Evolutionary conservation across 2,329 filamentous ascomycete species (phyloP).

Genomic region (Xylaria sp.): DNA sequence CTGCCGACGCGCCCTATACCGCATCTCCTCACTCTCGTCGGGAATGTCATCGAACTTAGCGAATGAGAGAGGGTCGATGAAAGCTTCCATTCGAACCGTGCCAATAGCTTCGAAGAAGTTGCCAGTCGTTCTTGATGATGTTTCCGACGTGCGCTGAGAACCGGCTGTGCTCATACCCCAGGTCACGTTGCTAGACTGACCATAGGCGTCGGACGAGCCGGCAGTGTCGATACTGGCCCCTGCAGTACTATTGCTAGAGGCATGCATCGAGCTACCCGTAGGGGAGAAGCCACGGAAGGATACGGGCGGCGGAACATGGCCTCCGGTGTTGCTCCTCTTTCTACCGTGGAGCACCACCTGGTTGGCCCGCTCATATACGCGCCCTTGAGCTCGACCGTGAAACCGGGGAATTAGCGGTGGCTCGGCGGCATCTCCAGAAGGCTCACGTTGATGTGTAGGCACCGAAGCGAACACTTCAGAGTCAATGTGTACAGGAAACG

Average conservation of each 20-base stretch:
- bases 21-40: conserved; percentile 63
- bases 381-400: conserved; percentile 63
- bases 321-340: conserved; percentile 90
- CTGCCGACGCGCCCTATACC: conserved; percentile 60
- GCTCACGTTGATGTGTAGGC: conserved; percentile 59
- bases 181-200: conserved; percentile 58
- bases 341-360: conserved; percentile 71
- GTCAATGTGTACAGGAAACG: conserved; percentile 47
- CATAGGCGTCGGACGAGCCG: conserved; percentile 69
- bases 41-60: conserved; percentile 59
- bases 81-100: conserved; percentile 96
- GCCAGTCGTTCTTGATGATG: conserved; percentile 60
- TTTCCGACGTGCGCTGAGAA: conserved; percentile 66
- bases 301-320: conserved; percentile 74
- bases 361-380: conserved; percentile 57
- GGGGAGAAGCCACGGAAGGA: conserved; percentile 84
- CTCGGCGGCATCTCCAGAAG: conserved; percentile 71
- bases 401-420: conserved; percentile 79
- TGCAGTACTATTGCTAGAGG: conserved; percentile 66
- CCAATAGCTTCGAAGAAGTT: conserved; percentile 90
- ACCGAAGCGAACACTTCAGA: conserved; percentile 48
- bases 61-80: conserved; percentile 75
- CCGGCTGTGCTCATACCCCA: conserved; percentile 58
- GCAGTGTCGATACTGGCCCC: conserved; percentile 68
- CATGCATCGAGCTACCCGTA: conserved; percentile 58